Percentiles rank a stretch among this genome's conserved stretches.
phyloP scores from a whole-genome alignment of 352 stramenopile genomes.

The Pythium phragmitis region DNA sequence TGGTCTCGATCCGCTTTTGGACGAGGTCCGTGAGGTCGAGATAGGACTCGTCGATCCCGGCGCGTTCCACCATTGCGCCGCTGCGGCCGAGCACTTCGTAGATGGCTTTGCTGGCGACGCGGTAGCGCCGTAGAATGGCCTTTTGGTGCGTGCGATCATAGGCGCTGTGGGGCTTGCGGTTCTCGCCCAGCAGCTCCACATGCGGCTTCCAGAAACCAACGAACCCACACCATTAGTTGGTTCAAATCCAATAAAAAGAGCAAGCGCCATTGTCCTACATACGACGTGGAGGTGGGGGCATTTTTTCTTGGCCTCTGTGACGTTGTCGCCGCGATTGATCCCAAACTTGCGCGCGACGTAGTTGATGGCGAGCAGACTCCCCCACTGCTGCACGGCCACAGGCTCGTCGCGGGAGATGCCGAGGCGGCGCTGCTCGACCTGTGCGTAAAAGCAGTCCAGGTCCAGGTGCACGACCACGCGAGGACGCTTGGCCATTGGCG shows the following conservation, averaged over 20 bases:
- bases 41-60: constrained; percentile 82
- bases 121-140: constrained; percentile 76
- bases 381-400: constrained; percentile 84
- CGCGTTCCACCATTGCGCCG: constrained; percentile 64
- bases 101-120: constrained; percentile 74
- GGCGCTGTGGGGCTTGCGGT: constrained; percentile 51
- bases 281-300: constrained; percentile 81
- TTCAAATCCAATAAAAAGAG: neutral
- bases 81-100: constrained; percentile 59
- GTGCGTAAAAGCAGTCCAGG: constrained; percentile 88
- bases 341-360: constrained; percentile 76
- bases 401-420: constrained; percentile 58
- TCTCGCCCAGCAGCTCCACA: constrained; percentile 81
- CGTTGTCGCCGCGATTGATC: constrained; percentile 64
- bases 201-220: constrained; percentile 46
- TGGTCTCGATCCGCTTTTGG: constrained; percentile 44
- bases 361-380: constrained; percentile 81
- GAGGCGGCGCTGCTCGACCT: constrained; percentile 81
- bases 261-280: constrained; percentile 5
- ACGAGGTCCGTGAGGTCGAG: constrained; percentile 77
- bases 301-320: constrained; percentile 61
- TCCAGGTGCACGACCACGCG: constrained; percentile 85
- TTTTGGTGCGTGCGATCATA: constrained; percentile 83
- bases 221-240: constrained; percentile 2
- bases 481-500: neutral